Evolutionary conservation across 208 protist species (phyloP).

Genomic region (Willaertia magna): DNA sequence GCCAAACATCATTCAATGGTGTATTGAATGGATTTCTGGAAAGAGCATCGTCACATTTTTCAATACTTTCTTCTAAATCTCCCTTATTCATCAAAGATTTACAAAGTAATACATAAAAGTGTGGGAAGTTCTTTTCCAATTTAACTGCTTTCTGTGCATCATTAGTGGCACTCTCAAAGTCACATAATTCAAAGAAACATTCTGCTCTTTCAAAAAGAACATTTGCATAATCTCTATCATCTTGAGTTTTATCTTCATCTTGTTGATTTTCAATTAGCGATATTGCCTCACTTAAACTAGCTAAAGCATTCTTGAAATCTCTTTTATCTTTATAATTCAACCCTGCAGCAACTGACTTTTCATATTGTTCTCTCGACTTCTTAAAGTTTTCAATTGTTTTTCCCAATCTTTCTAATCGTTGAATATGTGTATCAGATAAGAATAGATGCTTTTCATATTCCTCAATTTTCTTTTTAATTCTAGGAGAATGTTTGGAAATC

Average conservation of each 20-base stretch:
- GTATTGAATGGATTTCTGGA: not conserved
- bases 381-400: not conserved
- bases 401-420: not conserved
- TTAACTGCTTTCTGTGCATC: not conserved
- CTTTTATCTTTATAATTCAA: not conserved
- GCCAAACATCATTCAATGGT: not conserved
- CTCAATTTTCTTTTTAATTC: not conserved
- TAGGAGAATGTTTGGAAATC: not conserved
- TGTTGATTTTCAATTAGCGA: not conserved
- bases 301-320: not conserved
- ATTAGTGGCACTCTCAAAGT: not conserved
- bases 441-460: not conserved
- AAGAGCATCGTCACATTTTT: not conserved
- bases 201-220: not conserved
- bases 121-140: not conserved
- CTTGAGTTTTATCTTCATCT: not conserved
- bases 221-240: not conserved
- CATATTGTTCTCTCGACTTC: not conserved
- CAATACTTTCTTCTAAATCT: not conserved
- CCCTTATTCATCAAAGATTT: not conserved
- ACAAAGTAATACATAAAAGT: not conserved
- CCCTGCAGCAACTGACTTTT: not conserved
- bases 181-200: not conserved
- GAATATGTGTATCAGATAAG: not conserved
- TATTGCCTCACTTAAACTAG: not conserved